Conservation (phyloP, 2,329 filamentous ascomycete genomes). For the Triangularia verruculosa region DNA sequence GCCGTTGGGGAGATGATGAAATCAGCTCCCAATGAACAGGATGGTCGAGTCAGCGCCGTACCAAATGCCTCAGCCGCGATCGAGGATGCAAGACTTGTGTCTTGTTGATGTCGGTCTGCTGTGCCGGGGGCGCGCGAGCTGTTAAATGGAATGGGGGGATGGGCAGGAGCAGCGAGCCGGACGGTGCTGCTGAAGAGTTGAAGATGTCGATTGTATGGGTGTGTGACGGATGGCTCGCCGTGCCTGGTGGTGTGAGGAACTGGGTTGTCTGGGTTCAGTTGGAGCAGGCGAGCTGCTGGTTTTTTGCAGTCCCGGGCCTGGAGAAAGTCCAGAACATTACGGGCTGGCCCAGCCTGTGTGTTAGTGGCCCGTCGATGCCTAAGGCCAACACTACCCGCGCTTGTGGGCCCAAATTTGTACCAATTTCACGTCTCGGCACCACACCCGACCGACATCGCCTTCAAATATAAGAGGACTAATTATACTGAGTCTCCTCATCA, state of each 20-base stretch:
- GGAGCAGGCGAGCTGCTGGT: slow-evolving; percentile 23
- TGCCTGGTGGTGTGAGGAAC: slow-evolving; percentile 29
- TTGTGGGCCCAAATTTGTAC: not conserved
- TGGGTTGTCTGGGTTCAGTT: slow-evolving; percentile 23
- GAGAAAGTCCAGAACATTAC: not conserved
- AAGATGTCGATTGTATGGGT: slow-evolving; percentile 12
- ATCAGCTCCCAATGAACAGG: slow-evolving; percentile 18
- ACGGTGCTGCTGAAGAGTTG: slow-evolving; percentile 7
- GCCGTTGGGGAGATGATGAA: slow-evolving; percentile 1
- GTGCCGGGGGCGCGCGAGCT: not conserved
- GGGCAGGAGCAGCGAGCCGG: slow-evolving; percentile 8
- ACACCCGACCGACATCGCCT: slow-evolving; percentile 6
- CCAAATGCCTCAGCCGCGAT: slow-evolving; percentile 30
- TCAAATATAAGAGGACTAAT: not conserved
- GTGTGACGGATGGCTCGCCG: slow-evolving; percentile 23
- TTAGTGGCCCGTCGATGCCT: not conserved
- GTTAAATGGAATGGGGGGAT: not conserved
- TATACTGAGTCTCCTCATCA: not conserved
- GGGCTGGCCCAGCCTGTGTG: not conserved
- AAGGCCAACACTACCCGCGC: not conserved
- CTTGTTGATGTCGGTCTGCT: slow-evolving; percentile 8
- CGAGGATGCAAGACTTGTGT: slow-evolving; percentile 9
- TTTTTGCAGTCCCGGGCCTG: slow-evolving; percentile 23
- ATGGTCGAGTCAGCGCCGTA: slow-evolving; percentile 20
- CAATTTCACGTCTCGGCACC: slow-evolving; percentile 6